Conservation (phyloP, 306 rosid genomes). For the Cucurbita pepo region DNA sequence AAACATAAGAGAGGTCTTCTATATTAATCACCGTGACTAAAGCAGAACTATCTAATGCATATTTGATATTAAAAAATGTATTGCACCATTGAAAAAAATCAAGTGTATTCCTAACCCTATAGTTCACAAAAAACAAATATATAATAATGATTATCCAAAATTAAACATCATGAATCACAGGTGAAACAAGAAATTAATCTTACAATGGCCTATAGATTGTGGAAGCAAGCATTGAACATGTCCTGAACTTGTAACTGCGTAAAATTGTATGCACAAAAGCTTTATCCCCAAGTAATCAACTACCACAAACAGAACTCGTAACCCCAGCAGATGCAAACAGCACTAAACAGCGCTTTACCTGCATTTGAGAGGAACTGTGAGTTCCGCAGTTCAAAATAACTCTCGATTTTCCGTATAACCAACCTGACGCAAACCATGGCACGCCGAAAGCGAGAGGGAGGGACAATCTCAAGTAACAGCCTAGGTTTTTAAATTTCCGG, state of each 20-base stretch:
- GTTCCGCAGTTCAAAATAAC: neutral
- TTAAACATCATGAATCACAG: neutral
- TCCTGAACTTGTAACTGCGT: neutral
- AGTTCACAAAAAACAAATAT: neutral
- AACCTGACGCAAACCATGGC: neutral
- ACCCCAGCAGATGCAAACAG: neutral
- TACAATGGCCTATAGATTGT: neutral
- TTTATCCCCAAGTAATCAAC: neutral
- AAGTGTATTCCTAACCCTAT: neutral
- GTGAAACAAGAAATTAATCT: neutral
- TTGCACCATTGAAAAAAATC: neutral
- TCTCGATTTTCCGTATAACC: too few species aligned
- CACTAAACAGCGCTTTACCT: neutral
- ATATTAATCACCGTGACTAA: neutral
- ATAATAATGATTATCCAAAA: neutral
- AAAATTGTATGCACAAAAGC: neutral
- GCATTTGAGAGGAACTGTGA: neutral
- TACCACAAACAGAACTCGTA: neutral
- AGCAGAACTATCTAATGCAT: neutral
- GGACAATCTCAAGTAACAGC: neutral
- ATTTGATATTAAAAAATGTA: neutral
- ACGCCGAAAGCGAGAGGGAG: neutral
- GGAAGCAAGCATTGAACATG: slow-evolving; percentile 2
- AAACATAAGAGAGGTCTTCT: neutral
- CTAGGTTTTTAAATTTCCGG: neutral